Evolutionary conservation across 2,329 filamentous ascomycete species (phyloP).

Genomic region (Arachnomyces sp.): DNA sequence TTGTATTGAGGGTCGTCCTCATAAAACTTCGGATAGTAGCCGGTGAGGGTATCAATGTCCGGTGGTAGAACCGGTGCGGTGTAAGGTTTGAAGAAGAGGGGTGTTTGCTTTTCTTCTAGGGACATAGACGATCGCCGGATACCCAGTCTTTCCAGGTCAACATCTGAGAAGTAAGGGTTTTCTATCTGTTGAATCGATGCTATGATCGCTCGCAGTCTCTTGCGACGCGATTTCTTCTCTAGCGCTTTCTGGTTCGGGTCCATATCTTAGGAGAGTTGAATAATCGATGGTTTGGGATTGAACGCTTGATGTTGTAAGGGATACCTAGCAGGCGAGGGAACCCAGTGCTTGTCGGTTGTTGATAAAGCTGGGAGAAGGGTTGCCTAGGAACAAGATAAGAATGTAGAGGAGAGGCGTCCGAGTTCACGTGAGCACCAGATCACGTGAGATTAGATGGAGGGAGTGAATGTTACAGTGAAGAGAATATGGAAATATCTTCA

Average conservation of each 20-base stretch:
- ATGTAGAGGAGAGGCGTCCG: too few relatives aligned
- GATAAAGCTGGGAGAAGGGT: not conserved
- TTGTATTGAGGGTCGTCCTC: slow-evolving; percentile 3
- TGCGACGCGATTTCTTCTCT: slow-evolving; percentile 2
- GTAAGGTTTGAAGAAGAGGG: slow-evolving; percentile 5
- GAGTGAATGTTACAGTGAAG: too few relatives aligned
- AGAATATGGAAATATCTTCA: too few relatives aligned
- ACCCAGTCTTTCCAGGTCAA: not conserved
- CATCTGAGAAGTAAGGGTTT: slow-evolving; percentile 3
- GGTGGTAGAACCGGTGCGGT: not conserved
- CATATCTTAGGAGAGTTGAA: slow-evolving; percentile 3
- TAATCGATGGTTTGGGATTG: slow-evolving; percentile 4
- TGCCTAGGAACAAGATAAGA: slow-evolving; percentile 1
- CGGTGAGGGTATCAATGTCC: slow-evolving; percentile 4
- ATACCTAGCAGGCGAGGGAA: not conserved
- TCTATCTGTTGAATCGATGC: slow-evolving; percentile 1
- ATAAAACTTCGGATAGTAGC: slow-evolving; percentile 3
- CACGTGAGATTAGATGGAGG: too few relatives aligned
- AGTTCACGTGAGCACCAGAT: too few relatives aligned
- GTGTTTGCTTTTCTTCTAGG: not conserved
- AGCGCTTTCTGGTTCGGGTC: not conserved
- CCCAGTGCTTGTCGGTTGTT: too few relatives aligned
- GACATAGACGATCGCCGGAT: slow-evolving; percentile 1
- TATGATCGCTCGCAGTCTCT: slow-evolving; percentile 4
- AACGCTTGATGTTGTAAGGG: not conserved